These are phyloP conservation scores for Macadamia tetraphylla DNA, from an alignment of 164 flowering plant genomes.

Conservation along the genomic window DNA sequence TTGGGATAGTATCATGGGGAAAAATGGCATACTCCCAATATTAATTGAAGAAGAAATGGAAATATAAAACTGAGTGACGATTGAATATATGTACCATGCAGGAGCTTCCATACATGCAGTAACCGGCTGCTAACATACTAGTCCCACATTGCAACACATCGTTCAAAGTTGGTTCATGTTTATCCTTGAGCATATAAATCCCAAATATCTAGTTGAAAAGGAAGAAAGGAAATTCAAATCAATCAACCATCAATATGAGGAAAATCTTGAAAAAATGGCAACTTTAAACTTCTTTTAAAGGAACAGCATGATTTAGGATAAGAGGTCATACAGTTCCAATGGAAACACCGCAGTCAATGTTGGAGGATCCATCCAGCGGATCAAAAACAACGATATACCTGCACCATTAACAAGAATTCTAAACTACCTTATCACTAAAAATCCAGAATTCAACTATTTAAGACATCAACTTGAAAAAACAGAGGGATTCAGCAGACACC, in stretches of 20 bases:
- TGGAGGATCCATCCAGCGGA: constrained; percentile 57
- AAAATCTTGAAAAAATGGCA: background rate
- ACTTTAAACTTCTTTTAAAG: background rate
- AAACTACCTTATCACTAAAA: background rate
- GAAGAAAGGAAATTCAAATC: background rate
- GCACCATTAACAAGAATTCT: constrained; percentile 9
- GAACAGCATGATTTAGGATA: background rate
- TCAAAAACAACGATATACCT: constrained; percentile 90
- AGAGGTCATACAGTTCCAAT: constrained; percentile 80
- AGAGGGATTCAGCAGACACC: constrained; percentile 30
- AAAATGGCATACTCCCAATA: background rate
- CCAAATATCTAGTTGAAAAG: constrained; percentile 67
- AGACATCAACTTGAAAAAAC: background rate
- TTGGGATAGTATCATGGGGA: too few relatives aligned
- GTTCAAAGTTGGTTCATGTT: constrained; percentile 48
- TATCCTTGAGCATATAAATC: constrained; percentile 55
- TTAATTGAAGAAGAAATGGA: background rate
- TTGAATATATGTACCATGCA: constrained; percentile 60
- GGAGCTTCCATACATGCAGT: constrained; percentile 99
- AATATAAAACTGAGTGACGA: background rate
- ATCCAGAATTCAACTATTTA: background rate
- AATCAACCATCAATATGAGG: background rate
- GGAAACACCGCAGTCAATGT: constrained; percentile 98
- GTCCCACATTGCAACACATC: constrained; percentile 91
- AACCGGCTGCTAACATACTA: constrained; percentile 94